A percentile compares a stretch with the other conserved stretches of the same genome.
phyloP scores from a whole-genome alignment of 768 basidiomycete species.

The Termitomyces sp. region DNA sequence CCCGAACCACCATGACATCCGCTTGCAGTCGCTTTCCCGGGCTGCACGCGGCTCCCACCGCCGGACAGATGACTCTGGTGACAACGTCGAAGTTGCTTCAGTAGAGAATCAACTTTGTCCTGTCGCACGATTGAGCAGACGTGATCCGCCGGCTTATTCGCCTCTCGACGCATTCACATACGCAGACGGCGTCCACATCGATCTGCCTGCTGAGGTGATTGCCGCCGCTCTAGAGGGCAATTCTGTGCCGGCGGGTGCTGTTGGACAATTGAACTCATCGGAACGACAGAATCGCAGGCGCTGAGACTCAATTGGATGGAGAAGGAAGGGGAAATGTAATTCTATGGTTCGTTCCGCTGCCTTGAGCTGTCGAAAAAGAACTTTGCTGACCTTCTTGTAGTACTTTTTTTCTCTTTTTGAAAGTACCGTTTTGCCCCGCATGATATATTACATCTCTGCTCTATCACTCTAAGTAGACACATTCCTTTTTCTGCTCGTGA shows the following conservation, averaged over 20 bases:
- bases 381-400: conserved; percentile 8
- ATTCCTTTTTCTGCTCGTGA: conserved; percentile 5
- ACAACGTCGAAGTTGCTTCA: conserved; percentile 16
- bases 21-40: conserved; percentile 59
- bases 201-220: conserved; percentile 90
- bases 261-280: conserved; percentile 44
- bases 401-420: conserved; percentile 8
- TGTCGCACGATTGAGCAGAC: conserved; percentile 36
- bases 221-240: conserved; percentile 81
- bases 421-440: conserved; percentile 4
- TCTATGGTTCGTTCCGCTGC: conserved; percentile 17
- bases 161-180: conserved; percentile 84
- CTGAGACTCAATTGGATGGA: conserved; percentile 14
- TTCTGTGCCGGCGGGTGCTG: conserved; percentile 50
- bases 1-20: conserved; percentile 80
- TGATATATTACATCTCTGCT: conserved; percentile 13
- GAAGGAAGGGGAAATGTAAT: neutral
- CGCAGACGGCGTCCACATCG: conserved; percentile 86
- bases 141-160: conserved; percentile 83
- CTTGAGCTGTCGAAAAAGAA: neutral
- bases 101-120: conserved; percentile 27
- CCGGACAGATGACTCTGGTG: conserved; percentile 28
- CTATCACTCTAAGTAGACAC: conserved; percentile 9
- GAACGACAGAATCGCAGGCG: conserved; percentile 57
- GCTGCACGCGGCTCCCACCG: conserved; percentile 25